Conservation (phyloP, 1,284 basidiomycete genomes). For the Cutaneotrichosporon daszewskae region DNA sequence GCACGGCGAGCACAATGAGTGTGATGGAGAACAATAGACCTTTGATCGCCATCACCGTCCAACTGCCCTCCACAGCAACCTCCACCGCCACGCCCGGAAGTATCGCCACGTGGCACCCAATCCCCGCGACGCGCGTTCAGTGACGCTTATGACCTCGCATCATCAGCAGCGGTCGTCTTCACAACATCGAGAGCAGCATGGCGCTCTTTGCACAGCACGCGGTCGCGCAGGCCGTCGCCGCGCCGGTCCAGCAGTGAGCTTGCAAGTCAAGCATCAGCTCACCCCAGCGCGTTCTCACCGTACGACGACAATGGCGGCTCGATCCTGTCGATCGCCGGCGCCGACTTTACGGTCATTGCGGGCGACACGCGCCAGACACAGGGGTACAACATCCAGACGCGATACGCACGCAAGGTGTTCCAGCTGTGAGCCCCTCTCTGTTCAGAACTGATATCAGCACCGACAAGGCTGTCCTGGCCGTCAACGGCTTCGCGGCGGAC, state of each 20-base stretch:
- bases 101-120: too few species aligned
- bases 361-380: constrained; percentile 92
- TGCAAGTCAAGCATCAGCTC: neutral
- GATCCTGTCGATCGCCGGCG: constrained; percentile 87
- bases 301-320: constrained; percentile 89
- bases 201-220: constrained; percentile 32
- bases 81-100: too few species aligned
- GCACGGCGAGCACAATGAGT: too few species aligned
- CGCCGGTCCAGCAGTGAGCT: constrained; percentile 41
- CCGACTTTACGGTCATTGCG: constrained; percentile 85
- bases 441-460: constrained; percentile 59
- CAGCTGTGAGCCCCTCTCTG: constrained; percentile 50
- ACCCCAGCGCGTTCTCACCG: constrained; percentile 61
- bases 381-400: constrained; percentile 89
- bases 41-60: too few species aligned
- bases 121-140: too few species aligned
- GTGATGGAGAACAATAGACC: too few species aligned
- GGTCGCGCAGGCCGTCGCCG: constrained; percentile 22
- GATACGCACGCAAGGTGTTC: constrained; percentile 70
- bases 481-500: constrained; percentile 92
- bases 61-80: too few species aligned
- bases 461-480: constrained; percentile 84
- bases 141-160: too few species aligned
- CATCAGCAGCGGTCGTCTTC: too few species aligned
- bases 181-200: too few species aligned